Base-by-base conservation (phyloP, 148 eudicot species). In the Fagopyrum esculentum region DNA sequence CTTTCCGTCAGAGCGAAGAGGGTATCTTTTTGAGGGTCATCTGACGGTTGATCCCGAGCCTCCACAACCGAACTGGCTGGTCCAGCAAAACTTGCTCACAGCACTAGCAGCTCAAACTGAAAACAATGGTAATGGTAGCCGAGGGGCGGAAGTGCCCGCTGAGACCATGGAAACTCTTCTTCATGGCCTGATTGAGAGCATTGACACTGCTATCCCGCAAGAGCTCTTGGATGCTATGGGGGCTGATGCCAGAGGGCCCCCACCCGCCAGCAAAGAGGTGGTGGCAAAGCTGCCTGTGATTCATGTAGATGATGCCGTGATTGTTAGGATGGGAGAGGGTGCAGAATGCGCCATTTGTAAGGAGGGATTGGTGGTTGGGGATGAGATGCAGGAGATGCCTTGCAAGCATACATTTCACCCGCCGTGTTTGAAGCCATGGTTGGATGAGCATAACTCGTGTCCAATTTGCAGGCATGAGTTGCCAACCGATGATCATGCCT, bases 401-500 rank as follows among this genome's bases (percentile, higher is more conserved):
- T 94, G 97, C 83, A 85, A 90, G 70, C 98, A 94, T 74, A 74
- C 84, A 75, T 94, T 92, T 74, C 98, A 94, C 75, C 98, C 96
- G 44, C 85, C 90, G 9, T 94, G 98, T 79, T 81, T 92, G 66
- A 94, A 94, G 81, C 98, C 98, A 57, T 94, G 98, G 98, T 80
- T 94, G 85, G 97, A 92, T 69, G 94, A 90, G 81, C 94, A 92
- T 77, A 92, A 95, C 50, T 95, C 98, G 10, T 95, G 99, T 73
- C 99, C 99, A 1, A 89, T 89, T 43, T 95, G 99, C 69, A 85
- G 99, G 46, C 92, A 90, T 43, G 99, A 95, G 81, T 77, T 95
- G 78, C 90, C 84, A 2, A 95, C 99, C 5, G 98, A 95, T 84
- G 99, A 95, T 78, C 97, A 89, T 78, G 85, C 81, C 54, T 95